Evolutionary conservation across 345 rosid genomes (phyloP), one percentile per base, ranked within the genome.

Genomic region (Salix dunnii): DNA sequence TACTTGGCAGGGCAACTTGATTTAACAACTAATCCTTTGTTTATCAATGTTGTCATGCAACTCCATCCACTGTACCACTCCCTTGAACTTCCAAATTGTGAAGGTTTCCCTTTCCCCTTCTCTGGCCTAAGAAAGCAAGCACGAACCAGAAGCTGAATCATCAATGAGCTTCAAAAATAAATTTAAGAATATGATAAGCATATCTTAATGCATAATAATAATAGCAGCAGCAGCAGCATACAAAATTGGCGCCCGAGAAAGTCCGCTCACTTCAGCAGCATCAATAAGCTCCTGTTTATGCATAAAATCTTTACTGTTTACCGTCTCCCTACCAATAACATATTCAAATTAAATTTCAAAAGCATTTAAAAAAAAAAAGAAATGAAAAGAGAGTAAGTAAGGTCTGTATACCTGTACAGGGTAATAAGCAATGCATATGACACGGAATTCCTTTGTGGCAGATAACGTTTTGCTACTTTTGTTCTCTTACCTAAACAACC

Each of bases 41-140:
- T 82, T 82, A 91, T 85, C 87, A 93, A 84, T 49, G 87, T 93
- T 71, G 82, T 82, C 99, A 95, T 95, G 87, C 96, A 93, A 83
- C 81, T 93, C 99, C 99, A 95, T 84, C 98, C 98, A 73, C 83
- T 89, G 77, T 93, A 93, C 97, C 97, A 92, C 76, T 91, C 97
- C 82, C 89, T 91, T 53, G 88, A 66, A 84, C 80, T 86, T 78
- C 95, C 94, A 81, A 91, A 86, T 65, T 91, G 89, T 65, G 84
- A 78, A 60, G 92, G 79, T 73, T 85, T 92, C 53, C 93, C 96
- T 83, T 87, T 90, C 68, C 92, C 94, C 80, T 91, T 92, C 76
- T 93, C 99, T 66, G 93, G 92, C 86, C 99, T 96, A 78, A 76
- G 70, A 73, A 80, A 38, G 3, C 65, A n/a, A 75, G 75, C 64